phyloP scores from a whole-genome alignment of 176 grass and related monocot genomes.

The Puya raimondii region DNA sequence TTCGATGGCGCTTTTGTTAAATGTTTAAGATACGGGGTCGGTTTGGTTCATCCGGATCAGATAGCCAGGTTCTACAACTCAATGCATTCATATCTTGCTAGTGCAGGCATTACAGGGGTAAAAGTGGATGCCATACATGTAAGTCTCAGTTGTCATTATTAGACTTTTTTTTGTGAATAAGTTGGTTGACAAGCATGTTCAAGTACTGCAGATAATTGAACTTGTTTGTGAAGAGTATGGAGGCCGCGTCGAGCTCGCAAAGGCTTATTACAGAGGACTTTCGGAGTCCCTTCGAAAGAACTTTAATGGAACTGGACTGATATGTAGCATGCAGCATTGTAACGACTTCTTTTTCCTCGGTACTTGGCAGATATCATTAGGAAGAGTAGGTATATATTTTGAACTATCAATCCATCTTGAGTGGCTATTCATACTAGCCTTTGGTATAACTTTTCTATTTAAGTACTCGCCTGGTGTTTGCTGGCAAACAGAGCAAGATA shows the following conservation, averaged over 20 bases:
- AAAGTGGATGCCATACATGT: slow-evolving; percentile 25
- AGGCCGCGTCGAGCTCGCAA: slow-evolving; percentile 18
- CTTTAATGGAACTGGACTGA: slow-evolving; percentile 14
- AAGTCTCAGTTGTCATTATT: background rate
- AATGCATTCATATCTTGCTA: slow-evolving; percentile 15
- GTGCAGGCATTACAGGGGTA: slow-evolving; percentile 9
- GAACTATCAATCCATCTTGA: background rate
- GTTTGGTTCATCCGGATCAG: slow-evolving; percentile 9
- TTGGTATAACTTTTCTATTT: too few relatives aligned
- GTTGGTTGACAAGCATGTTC: background rate
- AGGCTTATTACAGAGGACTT: slow-evolving; percentile 17
- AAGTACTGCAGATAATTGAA: slow-evolving; percentile 12
- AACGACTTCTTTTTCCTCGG: slow-evolving; percentile 20
- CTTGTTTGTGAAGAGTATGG: slow-evolving; percentile 8
- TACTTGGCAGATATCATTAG: slow-evolving; percentile 13
- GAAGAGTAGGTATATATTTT: slow-evolving; percentile 15
- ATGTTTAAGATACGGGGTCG: slow-evolving; percentile 8
- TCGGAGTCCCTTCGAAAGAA: slow-evolving; percentile 15
- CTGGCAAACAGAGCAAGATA: too few relatives aligned
- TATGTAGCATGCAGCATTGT: slow-evolving; percentile 20
- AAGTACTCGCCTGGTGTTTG: too few relatives aligned
- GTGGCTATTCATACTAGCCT: too few relatives aligned
- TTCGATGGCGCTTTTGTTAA: slow-evolving; percentile 12
- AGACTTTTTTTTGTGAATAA: background rate
- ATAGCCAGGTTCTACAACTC: slow-evolving; percentile 9